These are phyloP conservation scores for Candida suzukii DNA, from an alignment of 805 yeast species.

Conservation along the genomic window DNA sequence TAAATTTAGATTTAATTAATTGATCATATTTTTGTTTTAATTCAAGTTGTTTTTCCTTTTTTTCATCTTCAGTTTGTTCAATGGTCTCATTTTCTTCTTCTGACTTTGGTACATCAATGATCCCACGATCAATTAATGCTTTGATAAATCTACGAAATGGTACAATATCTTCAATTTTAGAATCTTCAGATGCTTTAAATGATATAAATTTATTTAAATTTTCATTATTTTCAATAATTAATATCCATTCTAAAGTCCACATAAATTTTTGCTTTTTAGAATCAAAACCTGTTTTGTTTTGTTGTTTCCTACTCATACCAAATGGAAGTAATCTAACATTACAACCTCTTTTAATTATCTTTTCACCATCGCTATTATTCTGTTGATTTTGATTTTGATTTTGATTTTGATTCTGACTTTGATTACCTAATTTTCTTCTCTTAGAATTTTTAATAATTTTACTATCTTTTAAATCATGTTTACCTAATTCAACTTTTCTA, in stretches of 20 bases:
- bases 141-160: conserved; percentile 30
- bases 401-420: no score
- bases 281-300: conserved; percentile 69
- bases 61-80: no score
- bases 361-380: background rate
- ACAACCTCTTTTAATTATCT: conserved; percentile 54
- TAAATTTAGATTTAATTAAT: conserved; percentile 1
- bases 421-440: conserved; percentile 2
- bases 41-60: no score
- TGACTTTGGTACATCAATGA: no score
- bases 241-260: conserved; percentile 78
- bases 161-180: conserved; percentile 28
- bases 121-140: no score
- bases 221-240: conserved; percentile 24
- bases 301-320: conserved; percentile 64
- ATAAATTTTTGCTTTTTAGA: conserved; percentile 49
- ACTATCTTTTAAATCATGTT: conserved; percentile 43
- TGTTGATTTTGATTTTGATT: no score
- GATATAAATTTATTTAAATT: conserved; percentile 20
- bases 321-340: conserved; percentile 53
- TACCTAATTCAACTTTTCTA: conserved; percentile 53
- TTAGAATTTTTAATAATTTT: conserved; percentile 26
- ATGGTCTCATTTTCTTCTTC: no score
- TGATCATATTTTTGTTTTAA: background rate
- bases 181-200: conserved; percentile 33